These are phyloP conservation scores for Boletus subparvulus DNA, from an alignment of 768 basidiomycete genomes.

Conservation along the genomic window DNA sequence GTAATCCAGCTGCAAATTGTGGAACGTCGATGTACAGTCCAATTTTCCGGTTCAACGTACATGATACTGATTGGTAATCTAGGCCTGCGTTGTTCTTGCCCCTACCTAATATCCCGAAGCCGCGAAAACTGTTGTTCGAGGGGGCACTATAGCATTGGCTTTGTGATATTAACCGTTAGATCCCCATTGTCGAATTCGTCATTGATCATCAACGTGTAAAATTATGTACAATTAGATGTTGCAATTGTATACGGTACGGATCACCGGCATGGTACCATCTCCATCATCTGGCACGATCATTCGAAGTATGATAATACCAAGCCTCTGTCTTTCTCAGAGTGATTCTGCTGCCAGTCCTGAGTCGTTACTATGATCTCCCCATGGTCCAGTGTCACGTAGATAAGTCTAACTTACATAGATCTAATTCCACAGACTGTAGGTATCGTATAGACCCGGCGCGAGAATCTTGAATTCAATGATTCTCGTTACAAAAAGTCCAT, in stretches of 20 bases:
- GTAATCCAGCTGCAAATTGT: constrained; percentile 90
- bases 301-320: not conserved
- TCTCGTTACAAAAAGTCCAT: not conserved
- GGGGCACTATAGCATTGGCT: constrained; percentile 23
- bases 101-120: constrained; percentile 34
- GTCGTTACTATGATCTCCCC: too few species aligned
- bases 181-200: not conserved
- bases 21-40: constrained; percentile 85
- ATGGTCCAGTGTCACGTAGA: too few species aligned
- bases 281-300: not conserved
- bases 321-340: too few species aligned
- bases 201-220: not conserved
- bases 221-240: not conserved
- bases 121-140: constrained; percentile 37
- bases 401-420: not conserved
- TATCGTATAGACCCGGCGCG: not conserved
- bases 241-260: not conserved
- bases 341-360: not conserved
- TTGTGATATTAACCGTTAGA: not conserved
- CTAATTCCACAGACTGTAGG: not conserved
- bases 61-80: constrained; percentile 3
- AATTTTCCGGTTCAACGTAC: not conserved
- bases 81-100: constrained; percentile 39
- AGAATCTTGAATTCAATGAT: not conserved
- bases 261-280: not conserved